Evolutionary conservation across 2,329 filamentous ascomycete genomes (phyloP).

Genomic region (Aspergillus pseudoglaucus): DNA sequence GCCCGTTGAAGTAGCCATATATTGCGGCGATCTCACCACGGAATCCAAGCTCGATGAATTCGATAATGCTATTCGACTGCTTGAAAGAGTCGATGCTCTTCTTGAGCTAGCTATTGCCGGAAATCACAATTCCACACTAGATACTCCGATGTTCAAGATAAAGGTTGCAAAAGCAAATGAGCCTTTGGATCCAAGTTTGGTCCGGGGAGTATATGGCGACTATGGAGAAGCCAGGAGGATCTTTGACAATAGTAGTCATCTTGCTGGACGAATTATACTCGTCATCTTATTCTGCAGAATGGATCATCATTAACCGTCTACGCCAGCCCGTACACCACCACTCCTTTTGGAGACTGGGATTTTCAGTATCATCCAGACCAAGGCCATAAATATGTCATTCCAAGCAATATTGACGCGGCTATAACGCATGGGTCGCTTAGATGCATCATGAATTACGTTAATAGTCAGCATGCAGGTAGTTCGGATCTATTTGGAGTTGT

Average conservation of each 20-base stretch:
- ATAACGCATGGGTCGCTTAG: slow-evolving; percentile 52
- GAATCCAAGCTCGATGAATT: slow-evolving; percentile 39
- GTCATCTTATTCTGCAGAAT: slow-evolving; percentile 45
- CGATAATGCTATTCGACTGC: slow-evolving; percentile 34
- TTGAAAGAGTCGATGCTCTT: slow-evolving; percentile 41
- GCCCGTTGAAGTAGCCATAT: slow-evolving; percentile 44
- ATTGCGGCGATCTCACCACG: slow-evolving; percentile 50
- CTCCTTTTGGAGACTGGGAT: slow-evolving; percentile 44
- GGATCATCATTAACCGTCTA: slow-evolving; percentile 47
- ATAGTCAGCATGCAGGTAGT: slow-evolving; percentile 26
- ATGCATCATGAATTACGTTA: slow-evolving; percentile 45
- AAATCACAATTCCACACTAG: slow-evolving; percentile 48
- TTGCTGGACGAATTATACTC: slow-evolving; percentile 48
- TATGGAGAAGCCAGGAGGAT: slow-evolving; percentile 34
- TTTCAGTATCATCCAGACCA: slow-evolving; percentile 43
- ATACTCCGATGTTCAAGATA: slow-evolving; percentile 31
- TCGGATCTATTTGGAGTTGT: slow-evolving; percentile 25
- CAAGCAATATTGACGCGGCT: slow-evolving; percentile 38
- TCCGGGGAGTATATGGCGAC: slow-evolving; percentile 35
- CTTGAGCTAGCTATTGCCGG: slow-evolving; percentile 52
- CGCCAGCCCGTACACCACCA: slow-evolving; percentile 51
- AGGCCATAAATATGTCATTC: slow-evolving; percentile 33
- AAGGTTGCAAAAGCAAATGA: slow-evolving; percentile 24
- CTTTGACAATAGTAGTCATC: slow-evolving; percentile 37
- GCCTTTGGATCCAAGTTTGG: slow-evolving; percentile 19